Evolutionary conservation across 108 stramenopile species (phyloP).

Genomic region (Nitzschia putrida): DNA sequence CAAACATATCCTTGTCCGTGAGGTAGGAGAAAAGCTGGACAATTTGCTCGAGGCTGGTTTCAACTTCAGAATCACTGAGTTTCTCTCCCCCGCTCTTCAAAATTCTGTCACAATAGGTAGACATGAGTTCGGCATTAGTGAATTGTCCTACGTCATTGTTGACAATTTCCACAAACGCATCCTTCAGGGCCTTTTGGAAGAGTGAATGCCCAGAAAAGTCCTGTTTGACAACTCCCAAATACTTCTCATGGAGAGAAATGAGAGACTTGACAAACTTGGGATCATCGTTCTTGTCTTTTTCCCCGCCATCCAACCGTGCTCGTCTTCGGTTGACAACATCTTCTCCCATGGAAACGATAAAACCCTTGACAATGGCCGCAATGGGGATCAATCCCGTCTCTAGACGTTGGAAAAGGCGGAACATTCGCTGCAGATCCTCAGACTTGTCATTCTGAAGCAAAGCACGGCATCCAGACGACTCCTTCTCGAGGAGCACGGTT

Average conservation of each 20-base stretch:
- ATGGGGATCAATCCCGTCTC: slow-evolving; percentile 94
- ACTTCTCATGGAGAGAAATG: slow-evolving; percentile 96
- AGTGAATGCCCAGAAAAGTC: slow-evolving; percentile 92
- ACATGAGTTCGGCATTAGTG: slow-evolving; percentile 97
- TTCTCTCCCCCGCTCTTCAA: slow-evolving; percentile 98
- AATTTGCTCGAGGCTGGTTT: slow-evolving; percentile 89
- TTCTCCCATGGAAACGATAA: slow-evolving; percentile 83
- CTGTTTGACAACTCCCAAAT: slow-evolving; percentile 85
- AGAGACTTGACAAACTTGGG: slow-evolving; percentile 96
- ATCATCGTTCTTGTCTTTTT: slow-evolving; percentile 94
- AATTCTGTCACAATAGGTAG: slow-evolving; percentile 96
- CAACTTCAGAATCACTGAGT: slow-evolving; percentile 93
- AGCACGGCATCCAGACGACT: slow-evolving; percentile 93
- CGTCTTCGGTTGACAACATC: slow-evolving; percentile 88
- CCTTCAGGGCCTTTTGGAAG: slow-evolving; percentile 99
- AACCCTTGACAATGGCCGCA: slow-evolving; percentile 86
- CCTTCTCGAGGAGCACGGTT: slow-evolving; percentile 93
- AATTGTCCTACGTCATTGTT: slow-evolving; percentile 95
- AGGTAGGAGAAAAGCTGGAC: slow-evolving; percentile 97
- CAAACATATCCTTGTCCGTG: slow-evolving; percentile 99
- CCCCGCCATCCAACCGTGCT: slow-evolving; percentile 83
- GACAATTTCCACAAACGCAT: slow-evolving; percentile 97
- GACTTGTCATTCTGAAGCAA: slow-evolving; percentile 95
- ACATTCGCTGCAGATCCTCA: slow-evolving; percentile 97
- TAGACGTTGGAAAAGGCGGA: slow-evolving; percentile 90